Evolutionary conservation across 2,329 filamentous ascomycete species (phyloP).

Genomic region (Plenodomus lindquistii): DNA sequence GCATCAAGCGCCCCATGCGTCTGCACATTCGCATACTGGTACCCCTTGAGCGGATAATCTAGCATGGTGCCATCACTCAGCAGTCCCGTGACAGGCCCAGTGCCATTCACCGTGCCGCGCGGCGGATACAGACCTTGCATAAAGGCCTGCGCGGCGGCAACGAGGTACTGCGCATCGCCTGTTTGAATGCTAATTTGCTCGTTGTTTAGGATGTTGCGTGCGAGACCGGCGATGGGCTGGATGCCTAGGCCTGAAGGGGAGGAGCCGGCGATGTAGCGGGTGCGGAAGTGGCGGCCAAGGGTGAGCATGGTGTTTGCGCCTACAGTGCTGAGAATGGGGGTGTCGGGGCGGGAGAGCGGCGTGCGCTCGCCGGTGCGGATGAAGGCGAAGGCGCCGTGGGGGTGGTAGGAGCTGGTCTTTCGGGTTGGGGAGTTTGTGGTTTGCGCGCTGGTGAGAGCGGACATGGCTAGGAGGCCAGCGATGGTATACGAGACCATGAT

Average conservation of each 20-base stretch:
- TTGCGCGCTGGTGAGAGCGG: conserved; percentile 27
- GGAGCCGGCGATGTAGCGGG: conserved; percentile 52
- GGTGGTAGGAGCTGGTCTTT: conserved; percentile 30
- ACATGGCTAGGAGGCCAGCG: conserved; percentile 28
- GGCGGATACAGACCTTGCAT: conserved; percentile 66
- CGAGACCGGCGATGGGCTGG: conserved; percentile 46
- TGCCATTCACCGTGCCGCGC: conserved; percentile 31
- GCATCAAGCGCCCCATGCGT: conserved; percentile 52
- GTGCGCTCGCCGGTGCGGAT: conserved; percentile 60
- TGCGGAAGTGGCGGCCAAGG: conserved; percentile 56
- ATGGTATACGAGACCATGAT: conserved; percentile 33
- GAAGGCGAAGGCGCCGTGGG: conserved; percentile 57
- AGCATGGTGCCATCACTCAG: conserved; percentile 55
- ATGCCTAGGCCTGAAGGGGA: conserved; percentile 26
- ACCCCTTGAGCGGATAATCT: conserved; percentile 57
- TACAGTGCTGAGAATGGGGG: conserved; percentile 53
- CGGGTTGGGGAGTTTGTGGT: background rate
- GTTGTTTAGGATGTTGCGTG: conserved; percentile 49
- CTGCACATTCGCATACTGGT: conserved; percentile 60
- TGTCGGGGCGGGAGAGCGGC: conserved; percentile 41
- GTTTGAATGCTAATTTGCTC: conserved; percentile 55
- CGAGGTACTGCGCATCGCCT: conserved; percentile 51
- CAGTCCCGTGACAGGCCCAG: conserved; percentile 42
- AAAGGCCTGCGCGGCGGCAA: conserved; percentile 62
- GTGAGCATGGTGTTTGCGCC: conserved; percentile 59